Conservation (phyloP, 2,329 filamentous ascomycete genomes). For the Blastomyces gilchristii region DNA sequence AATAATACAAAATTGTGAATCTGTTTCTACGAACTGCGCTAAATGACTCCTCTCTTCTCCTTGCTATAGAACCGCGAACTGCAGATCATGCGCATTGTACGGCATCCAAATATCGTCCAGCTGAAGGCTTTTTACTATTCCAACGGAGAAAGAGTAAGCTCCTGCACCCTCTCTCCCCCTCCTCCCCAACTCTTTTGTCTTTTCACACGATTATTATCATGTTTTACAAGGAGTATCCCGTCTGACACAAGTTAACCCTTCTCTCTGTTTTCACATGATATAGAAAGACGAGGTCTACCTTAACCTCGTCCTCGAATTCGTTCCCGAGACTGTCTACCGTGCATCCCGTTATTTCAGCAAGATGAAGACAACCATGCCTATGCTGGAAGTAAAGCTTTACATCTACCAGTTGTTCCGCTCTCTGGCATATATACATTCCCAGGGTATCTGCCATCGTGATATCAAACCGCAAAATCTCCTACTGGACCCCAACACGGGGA, state of each 20-base stretch:
- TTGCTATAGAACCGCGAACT: slow-evolving; percentile 78
- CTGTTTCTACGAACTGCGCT: too few relatives aligned
- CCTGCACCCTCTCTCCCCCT: neutral
- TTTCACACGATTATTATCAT: neutral
- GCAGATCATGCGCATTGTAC: slow-evolving; percentile 98
- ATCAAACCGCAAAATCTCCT: slow-evolving; percentile 98
- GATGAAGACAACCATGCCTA: slow-evolving; percentile 99
- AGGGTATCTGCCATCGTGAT: slow-evolving; percentile 96
- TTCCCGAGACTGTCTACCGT: slow-evolving; percentile 95
- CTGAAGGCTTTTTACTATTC: slow-evolving; percentile 99
- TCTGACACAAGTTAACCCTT: neutral
- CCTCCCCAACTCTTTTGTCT: slow-evolving; percentile 7
- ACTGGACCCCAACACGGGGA: slow-evolving; percentile 78
- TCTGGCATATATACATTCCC: slow-evolving; percentile 96
- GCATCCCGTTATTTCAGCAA: slow-evolving; percentile 99
- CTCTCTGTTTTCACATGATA: slow-evolving; percentile 1
- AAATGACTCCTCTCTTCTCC: neutral
- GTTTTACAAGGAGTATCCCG: neutral
- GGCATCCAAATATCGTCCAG: slow-evolving; percentile 97
- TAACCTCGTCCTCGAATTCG: slow-evolving; percentile 94
- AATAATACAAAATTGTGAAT: too few relatives aligned
- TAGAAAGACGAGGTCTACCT: slow-evolving; percentile 98
- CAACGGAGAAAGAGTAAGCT: slow-evolving; percentile 85
- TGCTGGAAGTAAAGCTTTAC: slow-evolving; percentile 97
- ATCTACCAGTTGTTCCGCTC: slow-evolving; percentile 99